phyloP scores from a whole-genome alignment of 257 asterid species.

The Rubia yunnanensis region DNA sequence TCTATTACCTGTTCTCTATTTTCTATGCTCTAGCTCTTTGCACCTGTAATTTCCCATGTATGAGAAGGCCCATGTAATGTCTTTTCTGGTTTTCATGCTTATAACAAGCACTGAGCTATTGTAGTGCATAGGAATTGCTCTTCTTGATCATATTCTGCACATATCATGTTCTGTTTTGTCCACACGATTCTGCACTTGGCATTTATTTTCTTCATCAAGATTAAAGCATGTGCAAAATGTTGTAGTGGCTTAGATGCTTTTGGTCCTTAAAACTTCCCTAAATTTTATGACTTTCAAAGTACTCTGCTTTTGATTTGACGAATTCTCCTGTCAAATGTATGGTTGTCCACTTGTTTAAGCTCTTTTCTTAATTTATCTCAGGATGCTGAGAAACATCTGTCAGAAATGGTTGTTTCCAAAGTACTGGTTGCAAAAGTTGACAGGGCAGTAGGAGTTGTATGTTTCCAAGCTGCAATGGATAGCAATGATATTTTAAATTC shows the following conservation, averaged over 20 bases:
- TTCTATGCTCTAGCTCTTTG: neutral
- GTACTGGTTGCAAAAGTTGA: constrained; percentile 82
- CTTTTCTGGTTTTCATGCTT: neutral
- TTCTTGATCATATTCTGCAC: too few species aligned
- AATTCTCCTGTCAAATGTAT: neutral
- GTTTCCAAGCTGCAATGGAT: constrained; percentile 72
- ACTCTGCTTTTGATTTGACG: neutral
- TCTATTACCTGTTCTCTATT: neutral
- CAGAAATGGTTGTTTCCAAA: constrained; percentile 93
- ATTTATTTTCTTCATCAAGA: neutral
- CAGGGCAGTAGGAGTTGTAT: constrained; percentile 72
- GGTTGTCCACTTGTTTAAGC: neutral
- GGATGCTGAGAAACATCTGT: constrained; percentile 91
- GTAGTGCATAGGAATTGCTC: neutral
- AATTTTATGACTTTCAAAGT: neutral
- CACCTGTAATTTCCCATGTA: neutral
- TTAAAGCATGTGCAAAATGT: neutral
- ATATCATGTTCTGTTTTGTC: too few species aligned
- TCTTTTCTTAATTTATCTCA: constrained; percentile 11
- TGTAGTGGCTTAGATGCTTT: neutral
- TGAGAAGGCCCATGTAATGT: neutral
- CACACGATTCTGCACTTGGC: too few species aligned
- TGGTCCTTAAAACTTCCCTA: too few species aligned
- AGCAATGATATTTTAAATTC: constrained; percentile 86
- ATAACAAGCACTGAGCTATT: neutral